Evolutionary conservation across 108 stramenopile species (phyloP).

Genomic region (Pseudonitzschia multistriata): DNA sequence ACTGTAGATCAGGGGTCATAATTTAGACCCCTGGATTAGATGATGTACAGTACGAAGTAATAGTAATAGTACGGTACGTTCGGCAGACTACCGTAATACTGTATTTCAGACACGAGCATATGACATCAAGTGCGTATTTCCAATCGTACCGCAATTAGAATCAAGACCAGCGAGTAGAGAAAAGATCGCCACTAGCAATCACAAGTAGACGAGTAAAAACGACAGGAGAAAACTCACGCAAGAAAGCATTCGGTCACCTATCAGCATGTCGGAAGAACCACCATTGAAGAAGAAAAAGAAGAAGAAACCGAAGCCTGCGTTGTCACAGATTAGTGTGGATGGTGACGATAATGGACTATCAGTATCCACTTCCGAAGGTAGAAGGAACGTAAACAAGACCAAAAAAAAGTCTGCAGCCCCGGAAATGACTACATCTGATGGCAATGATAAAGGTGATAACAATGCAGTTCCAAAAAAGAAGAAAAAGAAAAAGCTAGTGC

Average conservation of each 20-base stretch:
- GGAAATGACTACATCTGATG: background rate
- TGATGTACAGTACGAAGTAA: too few species aligned
- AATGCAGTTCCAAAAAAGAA: background rate
- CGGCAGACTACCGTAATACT: too few species aligned
- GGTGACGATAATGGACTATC: too few species aligned
- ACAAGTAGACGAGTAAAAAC: background rate
- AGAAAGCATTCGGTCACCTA: background rate
- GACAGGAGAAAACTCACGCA: background rate
- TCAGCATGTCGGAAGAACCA: background rate
- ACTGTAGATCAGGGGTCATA: too few species aligned
- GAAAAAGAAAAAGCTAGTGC: background rate
- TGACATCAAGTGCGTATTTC: too few species aligned
- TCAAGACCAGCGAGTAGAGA: background rate
- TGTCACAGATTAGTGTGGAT: background rate
- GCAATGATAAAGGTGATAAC: background rate
- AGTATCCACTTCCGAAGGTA: too few species aligned
- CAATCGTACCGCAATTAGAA: too few species aligned
- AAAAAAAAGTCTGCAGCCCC: background rate
- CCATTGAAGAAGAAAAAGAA: background rate
- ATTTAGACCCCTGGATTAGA: too few species aligned
- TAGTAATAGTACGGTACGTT: too few species aligned
- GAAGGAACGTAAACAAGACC: background rate
- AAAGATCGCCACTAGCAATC: background rate
- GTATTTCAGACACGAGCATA: too few species aligned
- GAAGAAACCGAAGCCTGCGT: background rate